Evolutionary conservation across 352 stramenopile species (phyloP).

Genomic region (Pythium rhizo-oryzae): DNA sequence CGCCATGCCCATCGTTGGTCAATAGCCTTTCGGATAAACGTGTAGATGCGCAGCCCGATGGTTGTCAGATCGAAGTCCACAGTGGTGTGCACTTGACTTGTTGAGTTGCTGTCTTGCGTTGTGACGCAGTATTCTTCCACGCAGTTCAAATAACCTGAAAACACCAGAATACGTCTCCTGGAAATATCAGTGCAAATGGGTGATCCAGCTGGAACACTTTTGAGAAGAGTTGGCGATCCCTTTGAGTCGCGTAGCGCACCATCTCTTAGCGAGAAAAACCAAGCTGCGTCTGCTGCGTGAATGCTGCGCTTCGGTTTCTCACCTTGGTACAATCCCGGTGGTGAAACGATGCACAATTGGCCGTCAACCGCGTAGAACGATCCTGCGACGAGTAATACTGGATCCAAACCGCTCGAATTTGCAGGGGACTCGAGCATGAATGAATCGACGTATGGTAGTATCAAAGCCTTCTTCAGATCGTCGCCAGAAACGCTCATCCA

Average conservation of each 20-base stretch:
- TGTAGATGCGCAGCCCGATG: constrained; percentile 37
- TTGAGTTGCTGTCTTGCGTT: background rate
- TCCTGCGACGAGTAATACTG: constrained; percentile 71
- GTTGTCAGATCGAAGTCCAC: constrained; percentile 18
- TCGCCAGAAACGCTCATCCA: constrained; percentile 53
- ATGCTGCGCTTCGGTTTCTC: constrained; percentile 46
- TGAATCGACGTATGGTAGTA: constrained; percentile 39
- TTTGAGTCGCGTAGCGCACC: constrained; percentile 36
- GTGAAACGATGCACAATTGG: constrained; percentile 67
- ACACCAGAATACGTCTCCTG: constrained; percentile 59
- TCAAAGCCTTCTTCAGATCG: constrained; percentile 45
- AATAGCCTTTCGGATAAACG: constrained; percentile 39
- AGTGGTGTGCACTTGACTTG: background rate
- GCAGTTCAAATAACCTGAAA: constrained; percentile 72
- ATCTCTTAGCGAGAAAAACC: constrained; percentile 66
- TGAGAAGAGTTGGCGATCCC: constrained; percentile 45
- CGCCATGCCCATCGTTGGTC: constrained; percentile 42
- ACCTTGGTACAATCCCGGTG: constrained; percentile 61
- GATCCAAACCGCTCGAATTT: constrained; percentile 51
- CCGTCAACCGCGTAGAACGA: constrained; percentile 67
- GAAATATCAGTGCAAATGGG: constrained; percentile 57
- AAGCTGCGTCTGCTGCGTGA: constrained; percentile 60
- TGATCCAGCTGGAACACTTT: constrained; percentile 63
- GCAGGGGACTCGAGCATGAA: constrained; percentile 23
- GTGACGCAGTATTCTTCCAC: constrained; percentile 55